A percentile compares a stretch with the other conserved stretches of the same genome.
These are phyloP conservation scores for Solanum sitiens DNA, from an alignment of 257 asterid genomes.

Conservation along the genomic window DNA sequence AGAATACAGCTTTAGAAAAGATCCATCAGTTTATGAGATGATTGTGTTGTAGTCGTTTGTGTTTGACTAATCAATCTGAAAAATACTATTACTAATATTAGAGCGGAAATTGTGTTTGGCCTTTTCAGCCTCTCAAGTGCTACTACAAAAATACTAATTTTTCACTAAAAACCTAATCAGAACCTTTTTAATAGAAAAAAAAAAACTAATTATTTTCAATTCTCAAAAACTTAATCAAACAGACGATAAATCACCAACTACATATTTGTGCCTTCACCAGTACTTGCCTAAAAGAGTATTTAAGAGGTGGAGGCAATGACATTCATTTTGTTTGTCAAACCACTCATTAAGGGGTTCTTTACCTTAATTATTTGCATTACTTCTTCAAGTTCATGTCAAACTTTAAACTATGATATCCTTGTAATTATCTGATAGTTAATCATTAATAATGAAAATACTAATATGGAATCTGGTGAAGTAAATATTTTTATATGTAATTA, in stretches of 20 bases:
- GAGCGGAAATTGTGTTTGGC: not conserved
- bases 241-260: not conserved
- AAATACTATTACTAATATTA: not conserved
- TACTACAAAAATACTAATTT: not conserved
- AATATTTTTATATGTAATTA: not conserved
- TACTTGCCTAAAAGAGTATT: not conserved
- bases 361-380: not conserved
- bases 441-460: not conserved
- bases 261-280: not conserved
- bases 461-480: not conserved
- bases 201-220: not conserved
- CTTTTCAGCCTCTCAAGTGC: not conserved
- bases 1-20: not conserved
- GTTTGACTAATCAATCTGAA: not conserved
- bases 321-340: not conserved
- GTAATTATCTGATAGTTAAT: not conserved
- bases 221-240: not conserved
- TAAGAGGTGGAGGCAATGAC: not conserved
- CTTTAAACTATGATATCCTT: not conserved
- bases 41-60: not conserved
- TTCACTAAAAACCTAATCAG: not conserved
- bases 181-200: not conserved
- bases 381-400: not conserved
- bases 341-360: not conserved
- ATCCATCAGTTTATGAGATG: not conserved